Evolutionary conservation across 176 grass and related monocot species (phyloP).

Genomic region (Oryza coarctata): DNA sequence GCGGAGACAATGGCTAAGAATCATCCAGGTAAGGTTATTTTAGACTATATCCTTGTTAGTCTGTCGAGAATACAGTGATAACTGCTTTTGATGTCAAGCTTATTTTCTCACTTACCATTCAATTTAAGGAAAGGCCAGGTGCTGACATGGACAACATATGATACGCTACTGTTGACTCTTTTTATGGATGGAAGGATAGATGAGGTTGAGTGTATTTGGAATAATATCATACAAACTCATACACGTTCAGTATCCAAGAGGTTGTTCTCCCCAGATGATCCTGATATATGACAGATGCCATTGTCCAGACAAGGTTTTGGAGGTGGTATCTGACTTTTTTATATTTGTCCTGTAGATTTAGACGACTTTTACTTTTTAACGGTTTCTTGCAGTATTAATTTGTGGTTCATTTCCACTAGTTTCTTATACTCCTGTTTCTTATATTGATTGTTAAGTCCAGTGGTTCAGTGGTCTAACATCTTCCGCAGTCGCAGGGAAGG

Average conservation of each 20-base stretch:
- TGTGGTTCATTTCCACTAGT: neutral
- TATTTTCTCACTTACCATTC: neutral
- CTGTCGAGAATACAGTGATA: neutral
- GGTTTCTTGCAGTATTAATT: neutral
- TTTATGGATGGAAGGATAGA: conserved; percentile 80
- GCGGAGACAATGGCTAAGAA: conserved; percentile 61
- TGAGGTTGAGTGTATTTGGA: conserved; percentile 65
- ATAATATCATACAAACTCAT: conserved; percentile 52
- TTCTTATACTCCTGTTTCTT: neutral
- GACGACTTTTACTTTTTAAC: neutral
- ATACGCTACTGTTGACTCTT: conserved; percentile 71
- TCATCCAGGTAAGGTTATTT: conserved; percentile 61
- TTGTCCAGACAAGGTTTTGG: conserved; percentile 70
- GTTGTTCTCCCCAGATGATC: conserved; percentile 84
- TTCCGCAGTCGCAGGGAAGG: no score
- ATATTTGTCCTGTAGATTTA: conserved; percentile 11
- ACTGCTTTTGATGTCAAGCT: neutral
- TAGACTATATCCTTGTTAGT: neutral
- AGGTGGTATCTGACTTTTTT: conserved; percentile 48
- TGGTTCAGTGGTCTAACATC: no score
- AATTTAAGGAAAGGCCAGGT: conserved; percentile 73
- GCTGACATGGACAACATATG: conserved; percentile 79
- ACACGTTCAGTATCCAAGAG: conserved; percentile 76
- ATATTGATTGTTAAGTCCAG: neutral
- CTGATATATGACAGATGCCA: conserved; percentile 56